phyloP scores from a whole-genome alignment of 2,329 filamentous ascomycete species.

The Neobulgaria alba region DNA sequence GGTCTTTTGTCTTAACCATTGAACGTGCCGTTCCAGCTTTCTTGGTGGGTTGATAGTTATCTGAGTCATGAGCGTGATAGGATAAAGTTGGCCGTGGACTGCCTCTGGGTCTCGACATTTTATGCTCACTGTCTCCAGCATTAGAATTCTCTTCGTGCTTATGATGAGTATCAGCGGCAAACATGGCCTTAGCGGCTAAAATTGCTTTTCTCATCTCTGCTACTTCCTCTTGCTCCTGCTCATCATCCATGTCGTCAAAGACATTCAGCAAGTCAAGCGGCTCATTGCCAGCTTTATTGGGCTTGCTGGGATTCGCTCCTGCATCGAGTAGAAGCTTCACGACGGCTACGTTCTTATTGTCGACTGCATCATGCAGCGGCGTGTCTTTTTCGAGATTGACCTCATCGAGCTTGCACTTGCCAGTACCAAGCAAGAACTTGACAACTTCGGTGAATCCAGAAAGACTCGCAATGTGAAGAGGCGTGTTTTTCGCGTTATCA shows the following conservation, averaged over 20 bases:
- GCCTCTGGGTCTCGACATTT: conserved; percentile 43
- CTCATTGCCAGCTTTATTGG: conserved; percentile 87
- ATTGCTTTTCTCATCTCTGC: conserved; percentile 63
- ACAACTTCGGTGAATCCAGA: conserved; percentile 84
- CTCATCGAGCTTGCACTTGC: conserved; percentile 61
- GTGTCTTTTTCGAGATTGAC: conserved; percentile 80
- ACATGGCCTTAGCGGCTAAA: conserved; percentile 49
- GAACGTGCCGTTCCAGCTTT: conserved; percentile 40
- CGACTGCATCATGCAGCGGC: conserved; percentile 88
- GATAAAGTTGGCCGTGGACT: conserved; percentile 51
- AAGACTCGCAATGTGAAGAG: conserved; percentile 84
- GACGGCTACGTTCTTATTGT: conserved; percentile 86
- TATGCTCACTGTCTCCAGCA: conserved; percentile 31
- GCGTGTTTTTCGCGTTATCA: conserved; percentile 94
- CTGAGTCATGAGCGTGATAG: conserved; percentile 27
- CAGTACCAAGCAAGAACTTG: conserved; percentile 72
- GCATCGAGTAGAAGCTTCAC: conserved; percentile 76
- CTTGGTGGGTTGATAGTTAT: conserved; percentile 29
- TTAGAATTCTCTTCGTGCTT: conserved; percentile 49
- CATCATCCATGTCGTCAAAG: conserved; percentile 34
- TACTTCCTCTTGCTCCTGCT: conserved; percentile 34
- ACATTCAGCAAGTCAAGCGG: conserved; percentile 80
- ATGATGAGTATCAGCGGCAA: conserved; percentile 37
- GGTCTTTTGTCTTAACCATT: conserved; percentile 57
- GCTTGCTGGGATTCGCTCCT: conserved; percentile 83